A percentile compares a stretch with the other conserved stretches of the same genome.
These are phyloP conservation scores for Pyricularia sp. DNA, from an alignment of 2,329 filamentous ascomycete genomes.

Conservation along the genomic window DNA sequence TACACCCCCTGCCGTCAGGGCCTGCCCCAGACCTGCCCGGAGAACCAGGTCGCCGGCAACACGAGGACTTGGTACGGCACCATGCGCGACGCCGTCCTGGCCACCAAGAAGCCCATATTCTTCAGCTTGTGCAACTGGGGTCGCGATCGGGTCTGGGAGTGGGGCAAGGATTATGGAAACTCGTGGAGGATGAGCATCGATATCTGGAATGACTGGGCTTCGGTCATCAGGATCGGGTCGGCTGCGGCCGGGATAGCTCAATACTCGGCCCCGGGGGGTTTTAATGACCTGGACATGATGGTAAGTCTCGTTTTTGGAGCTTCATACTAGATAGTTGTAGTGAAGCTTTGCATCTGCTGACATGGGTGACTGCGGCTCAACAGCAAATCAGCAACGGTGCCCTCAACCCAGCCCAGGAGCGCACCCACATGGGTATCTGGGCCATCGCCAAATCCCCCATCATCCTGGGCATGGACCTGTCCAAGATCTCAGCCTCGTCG, in stretches of 20 bases:
- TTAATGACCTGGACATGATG: conserved; percentile 20
- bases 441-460: conserved; percentile 18
- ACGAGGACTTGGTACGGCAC: conserved; percentile 29
- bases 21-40: conserved; percentile 27
- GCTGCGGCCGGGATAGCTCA: conserved; percentile 9
- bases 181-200: conserved; percentile 33
- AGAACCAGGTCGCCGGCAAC: conserved; percentile 30
- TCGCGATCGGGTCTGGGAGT: conserved; percentile 28
- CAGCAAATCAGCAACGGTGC: conserved; percentile 12
- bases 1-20: conserved; percentile 7
- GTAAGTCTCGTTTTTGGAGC: conserved; percentile 4
- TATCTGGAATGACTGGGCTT: conserved; percentile 20
- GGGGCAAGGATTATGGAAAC: conserved; percentile 33
- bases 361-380: background rate
- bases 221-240: conserved; percentile 10
- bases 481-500: conserved; percentile 12
- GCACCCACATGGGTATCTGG: conserved; percentile 19
- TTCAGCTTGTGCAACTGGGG: conserved; percentile 40
- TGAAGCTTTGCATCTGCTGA: background rate
- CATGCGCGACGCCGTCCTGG: conserved; percentile 33
- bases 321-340: too few species aligned
- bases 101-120: conserved; percentile 24
- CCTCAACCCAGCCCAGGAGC: conserved; percentile 13
- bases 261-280: conserved; percentile 16
- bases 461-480: conserved; percentile 16